A percentile compares a stretch with the other conserved stretches of the same genome.
These are phyloP conservation scores for Clarireedia hainanense DNA, from an alignment of 2,329 filamentous ascomycete genomes.

Conservation along the genomic window DNA sequence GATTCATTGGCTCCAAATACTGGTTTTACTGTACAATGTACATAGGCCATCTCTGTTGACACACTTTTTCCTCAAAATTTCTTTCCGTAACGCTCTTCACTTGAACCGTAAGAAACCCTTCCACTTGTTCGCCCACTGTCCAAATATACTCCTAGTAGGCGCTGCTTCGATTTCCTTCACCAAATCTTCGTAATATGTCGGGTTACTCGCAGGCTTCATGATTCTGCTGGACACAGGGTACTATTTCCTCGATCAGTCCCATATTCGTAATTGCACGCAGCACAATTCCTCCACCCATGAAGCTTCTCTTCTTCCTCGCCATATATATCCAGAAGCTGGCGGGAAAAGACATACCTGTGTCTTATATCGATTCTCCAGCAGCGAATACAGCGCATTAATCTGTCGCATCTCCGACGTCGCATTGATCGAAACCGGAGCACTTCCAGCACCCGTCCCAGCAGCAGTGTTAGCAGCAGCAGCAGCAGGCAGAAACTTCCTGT, in stretches of 20 bases:
- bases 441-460: constrained; percentile 10
- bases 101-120: constrained; percentile 52
- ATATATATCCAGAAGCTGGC: neutral
- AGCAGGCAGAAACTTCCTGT: constrained; percentile 25
- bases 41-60: neutral
- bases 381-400: constrained; percentile 50
- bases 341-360: constrained; percentile 35
- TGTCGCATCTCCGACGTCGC: constrained; percentile 47
- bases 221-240: constrained; percentile 43
- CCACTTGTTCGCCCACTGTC: constrained; percentile 44
- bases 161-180: constrained; percentile 55
- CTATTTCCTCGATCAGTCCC: constrained; percentile 22
- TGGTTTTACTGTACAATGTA: neutral
- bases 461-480: constrained; percentile 12
- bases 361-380: constrained; percentile 52
- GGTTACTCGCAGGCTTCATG: constrained; percentile 52
- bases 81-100: constrained; percentile 24
- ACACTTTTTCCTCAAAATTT: neutral
- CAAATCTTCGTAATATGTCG: constrained; percentile 55
- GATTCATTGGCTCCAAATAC: neutral
- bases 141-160: constrained; percentile 47
- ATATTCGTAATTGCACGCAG: neutral
- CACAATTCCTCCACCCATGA: no score
- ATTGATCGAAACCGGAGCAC: constrained; percentile 12
- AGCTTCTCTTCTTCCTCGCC: neutral